phyloP scores from a whole-genome alignment of 1,284 basidiomycete genomes.

The Cutaneotrichosporon sp. region DNA sequence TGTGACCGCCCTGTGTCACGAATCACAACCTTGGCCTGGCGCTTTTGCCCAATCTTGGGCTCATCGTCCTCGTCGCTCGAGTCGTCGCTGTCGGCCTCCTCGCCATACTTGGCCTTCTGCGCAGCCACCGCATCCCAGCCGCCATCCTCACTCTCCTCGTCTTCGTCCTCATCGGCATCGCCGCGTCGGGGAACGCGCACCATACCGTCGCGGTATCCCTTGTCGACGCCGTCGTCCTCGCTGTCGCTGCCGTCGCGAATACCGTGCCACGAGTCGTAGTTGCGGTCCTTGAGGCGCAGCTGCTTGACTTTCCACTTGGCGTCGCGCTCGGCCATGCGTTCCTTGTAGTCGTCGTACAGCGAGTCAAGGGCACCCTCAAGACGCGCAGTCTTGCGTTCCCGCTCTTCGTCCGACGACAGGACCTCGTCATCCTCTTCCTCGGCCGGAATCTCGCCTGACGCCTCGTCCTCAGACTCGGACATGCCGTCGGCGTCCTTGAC shows the following conservation, averaged over 20 bases:
- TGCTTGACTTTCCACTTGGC: constrained; percentile 86
- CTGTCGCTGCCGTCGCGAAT: constrained; percentile 50
- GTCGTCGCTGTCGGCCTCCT: constrained; percentile 51
- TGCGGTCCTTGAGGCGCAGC: constrained; percentile 67
- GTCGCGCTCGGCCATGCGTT: constrained; percentile 75
- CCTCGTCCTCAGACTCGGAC: constrained; percentile 49
- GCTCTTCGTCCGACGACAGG: constrained; percentile 65
- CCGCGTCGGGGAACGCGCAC: constrained; percentile 27
- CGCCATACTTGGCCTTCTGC: constrained; percentile 58
- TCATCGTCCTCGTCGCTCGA: constrained; percentile 33
- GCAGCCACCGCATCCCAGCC: constrained; percentile 70
- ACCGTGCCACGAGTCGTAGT: constrained; percentile 69
- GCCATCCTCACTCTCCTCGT: constrained; percentile 55
- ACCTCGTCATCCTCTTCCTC: constrained; percentile 53
- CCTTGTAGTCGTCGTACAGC: constrained; percentile 82
- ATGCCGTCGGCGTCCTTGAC: constrained; percentile 51
- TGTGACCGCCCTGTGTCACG: constrained; percentile 14
- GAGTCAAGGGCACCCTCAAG: constrained; percentile 83
- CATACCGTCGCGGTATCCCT: constrained; percentile 30
- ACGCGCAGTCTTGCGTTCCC: constrained; percentile 57
- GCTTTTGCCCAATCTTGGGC: constrained; percentile 17
- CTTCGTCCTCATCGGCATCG: constrained; percentile 53
- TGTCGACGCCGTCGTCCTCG: constrained; percentile 47
- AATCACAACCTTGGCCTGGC: constrained; percentile 12
- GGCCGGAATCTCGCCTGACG: constrained; percentile 1